A percentile compares a stretch with the other conserved stretches of the same genome.
Conservation (phyloP, 768 basidiomycete genomes). For the Pleurotus giganteus region DNA sequence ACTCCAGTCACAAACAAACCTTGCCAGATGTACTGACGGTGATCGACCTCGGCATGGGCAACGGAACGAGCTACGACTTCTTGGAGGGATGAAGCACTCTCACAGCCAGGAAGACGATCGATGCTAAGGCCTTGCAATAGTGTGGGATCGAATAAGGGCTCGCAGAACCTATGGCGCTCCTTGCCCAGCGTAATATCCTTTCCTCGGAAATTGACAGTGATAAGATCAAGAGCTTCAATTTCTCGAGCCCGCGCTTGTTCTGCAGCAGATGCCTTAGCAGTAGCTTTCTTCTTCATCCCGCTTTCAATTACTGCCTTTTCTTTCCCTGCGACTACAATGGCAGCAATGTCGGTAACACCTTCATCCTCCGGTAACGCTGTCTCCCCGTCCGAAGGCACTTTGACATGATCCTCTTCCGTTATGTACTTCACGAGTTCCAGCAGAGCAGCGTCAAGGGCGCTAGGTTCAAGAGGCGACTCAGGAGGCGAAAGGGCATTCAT, state of each 20-base stretch:
- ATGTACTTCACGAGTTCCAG: slow-evolving; percentile 65
- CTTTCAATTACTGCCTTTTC: slow-evolving; percentile 87
- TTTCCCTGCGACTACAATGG: slow-evolving; percentile 86
- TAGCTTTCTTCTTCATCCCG: slow-evolving; percentile 75
- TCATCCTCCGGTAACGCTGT: slow-evolving; percentile 71
- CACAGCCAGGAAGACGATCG: slow-evolving; percentile 20
- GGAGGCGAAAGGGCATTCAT: slow-evolving; percentile 56
- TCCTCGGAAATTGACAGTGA: slow-evolving; percentile 71
- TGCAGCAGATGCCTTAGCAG: slow-evolving; percentile 69
- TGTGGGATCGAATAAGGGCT: slow-evolving; percentile 79
- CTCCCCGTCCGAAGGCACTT: slow-evolving; percentile 74
- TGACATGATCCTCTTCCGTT: slow-evolving; percentile 63
- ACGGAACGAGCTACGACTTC: slow-evolving; percentile 68
- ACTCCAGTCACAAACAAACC: slow-evolving; percentile 83
- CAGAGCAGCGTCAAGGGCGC: slow-evolving; percentile 47
- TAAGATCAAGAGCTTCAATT: slow-evolving; percentile 82
- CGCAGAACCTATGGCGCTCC: slow-evolving; percentile 88
- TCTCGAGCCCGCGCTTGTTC: slow-evolving; percentile 80
- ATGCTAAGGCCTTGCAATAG: slow-evolving; percentile 43
- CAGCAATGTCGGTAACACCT: slow-evolving; percentile 87
- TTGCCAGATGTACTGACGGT: slow-evolving; percentile 72
- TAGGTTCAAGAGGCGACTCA: slow-evolving; percentile 43
- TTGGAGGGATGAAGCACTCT: slow-evolving; percentile 50
- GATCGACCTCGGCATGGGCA: slow-evolving; percentile 56
- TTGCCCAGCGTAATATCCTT: slow-evolving; percentile 76